A percentile compares a stretch with the other conserved stretches of the same genome.
These are phyloP conservation scores for Leishmania arabica DNA, from an alignment of 208 protist species.

Conservation along the genomic window DNA sequence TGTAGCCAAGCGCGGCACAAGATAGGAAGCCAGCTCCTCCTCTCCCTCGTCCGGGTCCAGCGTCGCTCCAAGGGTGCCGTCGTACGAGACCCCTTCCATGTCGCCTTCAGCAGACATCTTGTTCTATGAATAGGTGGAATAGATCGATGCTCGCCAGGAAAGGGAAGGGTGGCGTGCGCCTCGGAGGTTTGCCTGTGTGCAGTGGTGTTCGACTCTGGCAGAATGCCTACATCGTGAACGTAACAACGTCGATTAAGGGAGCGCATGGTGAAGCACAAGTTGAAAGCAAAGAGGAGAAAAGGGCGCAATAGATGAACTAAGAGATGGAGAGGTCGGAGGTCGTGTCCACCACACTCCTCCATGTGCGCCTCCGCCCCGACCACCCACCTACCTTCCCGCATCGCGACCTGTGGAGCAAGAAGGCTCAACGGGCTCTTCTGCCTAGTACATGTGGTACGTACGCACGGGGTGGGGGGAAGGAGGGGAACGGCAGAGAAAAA, in stretches of 20 bases:
- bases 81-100: not conserved
- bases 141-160: not conserved
- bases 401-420: not conserved
- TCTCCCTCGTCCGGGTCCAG: constrained; percentile 22
- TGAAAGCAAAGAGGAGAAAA: not conserved
- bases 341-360: not conserved
- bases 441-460: not conserved
- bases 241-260: not conserved
- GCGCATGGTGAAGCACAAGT: not conserved
- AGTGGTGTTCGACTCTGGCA: not conserved
- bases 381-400: not conserved
- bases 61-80: constrained; percentile 24
- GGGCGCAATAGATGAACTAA: not conserved
- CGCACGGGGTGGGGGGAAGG: not conserved
- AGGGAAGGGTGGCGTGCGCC: not conserved
- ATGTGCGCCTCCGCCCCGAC: not conserved
- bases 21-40: constrained; percentile 37
- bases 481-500: not conserved
- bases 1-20: constrained; percentile 52
- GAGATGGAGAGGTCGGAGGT: not conserved
- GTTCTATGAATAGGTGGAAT: not conserved
- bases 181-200: not conserved
- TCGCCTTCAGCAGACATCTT: constrained; percentile 7
- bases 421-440: not conserved
- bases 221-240: not conserved